Evolutionary conservation across 495 filamentous ascomycete species (phyloP), one percentile per base, ranked within the genome.

Genomic region (Penicillium soppii): DNA sequence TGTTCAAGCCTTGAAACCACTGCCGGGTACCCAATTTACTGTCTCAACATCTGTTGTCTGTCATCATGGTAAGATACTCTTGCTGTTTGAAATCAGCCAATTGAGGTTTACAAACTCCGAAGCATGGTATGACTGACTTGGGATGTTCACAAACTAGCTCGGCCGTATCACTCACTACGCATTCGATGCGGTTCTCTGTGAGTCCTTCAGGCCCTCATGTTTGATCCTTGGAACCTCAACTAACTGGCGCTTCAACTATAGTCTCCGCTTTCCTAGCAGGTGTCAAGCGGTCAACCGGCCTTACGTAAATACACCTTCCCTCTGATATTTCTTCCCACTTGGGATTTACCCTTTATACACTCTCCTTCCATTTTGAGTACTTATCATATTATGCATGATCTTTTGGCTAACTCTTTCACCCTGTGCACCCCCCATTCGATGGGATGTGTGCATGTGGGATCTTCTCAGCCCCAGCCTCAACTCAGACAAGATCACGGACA

Each of bases 261-360:
- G 88, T 98, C 71, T 98, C 94, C 38, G 88, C 94, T 49, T 91
- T 97, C 65, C 88, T 98, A 37, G 94, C 94, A 16, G 94, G 94
- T 59, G 89, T 98, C 75, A 91, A 94, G 71, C 90, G 94, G 39
- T 95, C 91, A 47, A 97, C 94, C 32, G 94, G 94, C 63, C 79
- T 98, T 66, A 96, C 94, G 94, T 98, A 92, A 79, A 88, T 85
- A 61, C 45, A 37, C 47, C 54, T 52, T 47, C 48, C 30, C 47
- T 45, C 35, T 42, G 21, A 56, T 36, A 39, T 38, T 44, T 47
- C 33, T 36, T 41, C 15, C 23, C 9, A 26, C 12, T 37, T 37
- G 4, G 23, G 6, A 4, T 8, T 21, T n/a, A n/a, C n/a, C n/a
- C n/a, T n/a, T n/a, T 17, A 48, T 41, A 26, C 20, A 49, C 48